Percentiles rank a stretch among this genome's conserved stretches.
phyloP scores from a whole-genome alignment of 176 grass and related monocot genomes.

The Luzula sylvatica region DNA sequence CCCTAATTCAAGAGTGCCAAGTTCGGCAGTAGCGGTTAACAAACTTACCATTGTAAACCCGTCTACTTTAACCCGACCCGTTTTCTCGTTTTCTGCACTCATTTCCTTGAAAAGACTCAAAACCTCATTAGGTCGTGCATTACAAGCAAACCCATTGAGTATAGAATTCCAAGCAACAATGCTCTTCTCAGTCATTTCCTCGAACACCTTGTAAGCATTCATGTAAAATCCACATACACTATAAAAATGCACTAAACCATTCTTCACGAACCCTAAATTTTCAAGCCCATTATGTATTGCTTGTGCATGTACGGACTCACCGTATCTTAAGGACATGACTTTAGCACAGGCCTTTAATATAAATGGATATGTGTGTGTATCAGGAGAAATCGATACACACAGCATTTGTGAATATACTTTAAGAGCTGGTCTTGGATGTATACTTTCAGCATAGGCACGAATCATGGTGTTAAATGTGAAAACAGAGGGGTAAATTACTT shows the following conservation, averaged over 20 bases:
- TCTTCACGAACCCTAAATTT: conserved; percentile 57
- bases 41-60: conserved; percentile 76
- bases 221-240: conserved; percentile 45
- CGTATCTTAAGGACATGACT: conserved; percentile 48
- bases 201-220: conserved; percentile 66
- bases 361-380: conserved; percentile 75
- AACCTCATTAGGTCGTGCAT: conserved; percentile 62
- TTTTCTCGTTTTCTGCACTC: conserved; percentile 12
- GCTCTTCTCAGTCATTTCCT: conserved; percentile 42
- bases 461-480: conserved; percentile 82
- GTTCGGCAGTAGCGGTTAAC: conserved; percentile 46
- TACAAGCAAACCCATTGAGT: conserved; percentile 58
- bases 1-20: conserved; percentile 44
- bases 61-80: conserved; percentile 21
- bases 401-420: conserved; percentile 36
- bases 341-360: conserved; percentile 72
- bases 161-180: conserved; percentile 77
- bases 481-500: conserved; percentile 26
- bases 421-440: conserved; percentile 38
- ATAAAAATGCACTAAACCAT: conserved; percentile 60
- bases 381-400: conserved; percentile 39
- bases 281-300: conserved; percentile 44
- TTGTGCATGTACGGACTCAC: conserved; percentile 49
- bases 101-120: conserved; percentile 62
- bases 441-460: conserved; percentile 49